Evolutionary conservation across 2,329 filamentous ascomycete genomes (phyloP), one percentile per base, ranked within the genome.

Genomic region (Aspergillus carbonarius): DNA sequence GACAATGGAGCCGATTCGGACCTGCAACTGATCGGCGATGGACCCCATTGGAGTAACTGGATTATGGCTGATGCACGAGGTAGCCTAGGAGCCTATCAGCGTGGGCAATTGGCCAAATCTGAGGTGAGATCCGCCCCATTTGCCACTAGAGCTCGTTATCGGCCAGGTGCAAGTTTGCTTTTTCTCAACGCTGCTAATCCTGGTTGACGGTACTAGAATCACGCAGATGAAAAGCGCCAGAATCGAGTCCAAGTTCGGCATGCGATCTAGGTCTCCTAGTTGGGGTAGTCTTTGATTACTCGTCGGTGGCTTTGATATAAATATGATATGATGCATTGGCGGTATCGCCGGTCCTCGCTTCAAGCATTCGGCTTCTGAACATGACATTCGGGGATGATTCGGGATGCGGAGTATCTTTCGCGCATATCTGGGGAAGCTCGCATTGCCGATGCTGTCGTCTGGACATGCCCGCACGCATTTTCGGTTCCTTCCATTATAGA

Each of bases 61-160:
- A 18, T 42, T 6, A 18, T 17, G 18, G 39, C 39, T 42, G 39
- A 17, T 42, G 39, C 39, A 42, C 46, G 30, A 49, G 46, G 15
- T 13, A 20, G 39, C 39, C 39, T 12, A 5, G 6, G 18, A 17
- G 39, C 39, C 39, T 42, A 42, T 42, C 39, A 23, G 39, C 5
- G 39, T 42, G 39, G 39, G 10, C 39, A 42, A 42, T 42, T 23
- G 20, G 10, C 39, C 39, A 42, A 23, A 42, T 46, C 39, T 48
- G 53, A 55, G 42, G 53, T 55, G 53, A 55, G 53, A 55, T 49
- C 47, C 13, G 15, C 27, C 17, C 25, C 15, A 32, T 54, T 30
- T 18, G 44, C 25, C 44, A 17, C 44, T 48, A 48, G n/a, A 48
- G 44, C 44, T 48, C 27, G 23, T 13, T 10, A 30, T 32, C 9